A percentile compares a stretch with the other conserved stretches of the same genome.
phyloP scores from a whole-genome alignment of 2,329 filamentous ascomycete genomes.

The Aspergillus novofumigatus region DNA sequence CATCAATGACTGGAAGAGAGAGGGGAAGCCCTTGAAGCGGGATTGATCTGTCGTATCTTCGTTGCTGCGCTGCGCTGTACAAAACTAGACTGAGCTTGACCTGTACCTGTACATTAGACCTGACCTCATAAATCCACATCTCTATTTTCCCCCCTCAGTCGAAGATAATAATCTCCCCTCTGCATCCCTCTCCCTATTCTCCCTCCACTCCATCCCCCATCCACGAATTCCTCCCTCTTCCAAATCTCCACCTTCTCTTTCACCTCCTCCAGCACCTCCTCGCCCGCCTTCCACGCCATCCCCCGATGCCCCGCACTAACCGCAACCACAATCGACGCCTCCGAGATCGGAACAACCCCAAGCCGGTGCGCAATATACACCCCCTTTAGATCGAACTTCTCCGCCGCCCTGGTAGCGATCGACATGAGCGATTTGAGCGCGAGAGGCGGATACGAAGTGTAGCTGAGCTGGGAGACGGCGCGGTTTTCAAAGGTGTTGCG shows the following conservation, averaged over 20 bases:
- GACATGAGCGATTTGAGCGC: slow-evolving; percentile 37
- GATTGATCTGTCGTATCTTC: slow-evolving; percentile 16
- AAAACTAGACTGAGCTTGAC: slow-evolving; percentile 2
- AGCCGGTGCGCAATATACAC: slow-evolving; percentile 81
- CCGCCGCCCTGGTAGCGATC: slow-evolving; percentile 46
- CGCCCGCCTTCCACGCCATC: slow-evolving; percentile 81
- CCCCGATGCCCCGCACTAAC: slow-evolving; percentile 78
- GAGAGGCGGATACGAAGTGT: slow-evolving; percentile 41
- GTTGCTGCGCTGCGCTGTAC: background rate
- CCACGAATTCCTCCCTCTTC: slow-evolving; percentile 85
- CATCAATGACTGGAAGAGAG: slow-evolving; percentile 69
- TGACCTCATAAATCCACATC: slow-evolving; percentile 2
- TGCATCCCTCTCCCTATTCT: slow-evolving; percentile 70
- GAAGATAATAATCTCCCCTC: slow-evolving; percentile 33
- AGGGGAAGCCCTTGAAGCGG: slow-evolving; percentile 49
- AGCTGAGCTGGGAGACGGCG: slow-evolving; percentile 42
- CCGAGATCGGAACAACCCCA: slow-evolving; percentile 79
- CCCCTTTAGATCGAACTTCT: slow-evolving; percentile 60
- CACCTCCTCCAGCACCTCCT: slow-evolving; percentile 81
- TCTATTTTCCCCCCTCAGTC: slow-evolving; percentile 1
- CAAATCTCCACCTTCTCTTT: slow-evolving; percentile 90
- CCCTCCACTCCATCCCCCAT: slow-evolving; percentile 73
- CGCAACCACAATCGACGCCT: slow-evolving; percentile 88
- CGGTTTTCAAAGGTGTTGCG: slow-evolving; percentile 40
- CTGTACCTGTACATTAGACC: slow-evolving; percentile 22